phyloP scores from a whole-genome alignment of 768 basidiomycete genomes.

The Pulveroboletus sp. region DNA sequence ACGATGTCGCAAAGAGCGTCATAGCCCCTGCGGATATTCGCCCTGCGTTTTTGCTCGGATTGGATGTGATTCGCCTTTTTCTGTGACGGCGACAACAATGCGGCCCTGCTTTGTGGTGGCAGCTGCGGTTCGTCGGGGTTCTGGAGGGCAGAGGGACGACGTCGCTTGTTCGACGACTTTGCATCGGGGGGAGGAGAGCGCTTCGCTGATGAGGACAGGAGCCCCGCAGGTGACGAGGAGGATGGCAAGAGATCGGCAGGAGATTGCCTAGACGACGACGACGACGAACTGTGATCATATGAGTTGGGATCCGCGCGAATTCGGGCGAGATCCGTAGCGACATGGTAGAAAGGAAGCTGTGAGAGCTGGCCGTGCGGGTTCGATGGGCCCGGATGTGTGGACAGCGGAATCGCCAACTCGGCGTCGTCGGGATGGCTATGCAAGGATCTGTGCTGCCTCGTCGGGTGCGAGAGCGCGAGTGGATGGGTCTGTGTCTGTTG shows the following conservation, averaged over 20 bases:
- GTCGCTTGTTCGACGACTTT: slow-evolving; percentile 31
- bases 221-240: slow-evolving; percentile 11
- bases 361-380: slow-evolving; percentile 8
- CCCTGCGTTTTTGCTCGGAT: slow-evolving; percentile 89
- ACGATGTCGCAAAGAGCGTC: slow-evolving; percentile 83
- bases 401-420: slow-evolving; percentile 1
- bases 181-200: slow-evolving; percentile 24
- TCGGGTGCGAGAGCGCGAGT: slow-evolving; percentile 14
- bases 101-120: slow-evolving; percentile 8
- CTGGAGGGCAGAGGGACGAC: slow-evolving; percentile 21
- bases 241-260: slow-evolving; percentile 17
- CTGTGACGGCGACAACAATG: slow-evolving; percentile 72
- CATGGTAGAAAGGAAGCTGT: slow-evolving; percentile 16
- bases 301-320: slow-evolving; percentile 7
- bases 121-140: slow-evolving; percentile 10
- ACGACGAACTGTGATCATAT: slow-evolving; percentile 21
- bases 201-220: slow-evolving; percentile 18
- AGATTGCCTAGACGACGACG: slow-evolving; percentile 27
- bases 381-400: slow-evolving; percentile 4
- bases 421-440: slow-evolving; percentile 6
- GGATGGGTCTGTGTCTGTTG: slow-evolving; percentile 18
- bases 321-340: slow-evolving; percentile 7
- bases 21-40: slow-evolving; percentile 85
- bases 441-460: slow-evolving; percentile 15
- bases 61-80: slow-evolving; percentile 94